phyloP scores from a whole-genome alignment of 1,284 basidiomycete species.

The Somion occarium region DNA sequence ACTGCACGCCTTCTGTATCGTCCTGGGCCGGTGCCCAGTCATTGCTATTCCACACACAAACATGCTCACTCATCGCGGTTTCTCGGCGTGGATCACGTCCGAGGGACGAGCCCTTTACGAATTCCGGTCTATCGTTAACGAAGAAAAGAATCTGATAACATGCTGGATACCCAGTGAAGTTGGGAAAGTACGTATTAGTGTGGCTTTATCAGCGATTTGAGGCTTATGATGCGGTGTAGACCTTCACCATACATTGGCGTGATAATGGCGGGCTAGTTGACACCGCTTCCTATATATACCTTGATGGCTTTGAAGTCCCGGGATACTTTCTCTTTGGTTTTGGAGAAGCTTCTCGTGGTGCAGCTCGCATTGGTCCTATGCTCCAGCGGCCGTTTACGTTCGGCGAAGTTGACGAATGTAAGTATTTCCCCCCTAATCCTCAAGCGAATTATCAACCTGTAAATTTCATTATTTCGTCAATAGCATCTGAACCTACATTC shows the following conservation, averaged over 20 bases:
- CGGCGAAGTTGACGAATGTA: slow-evolving; percentile 32
- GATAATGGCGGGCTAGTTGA: slow-evolving; percentile 49
- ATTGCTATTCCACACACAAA: neutral
- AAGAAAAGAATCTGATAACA: slow-evolving; percentile 37
- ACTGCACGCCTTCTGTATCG: neutral
- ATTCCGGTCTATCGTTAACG: slow-evolving; percentile 45
- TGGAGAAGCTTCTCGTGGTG: slow-evolving; percentile 43
- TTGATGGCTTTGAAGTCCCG: slow-evolving; percentile 56
- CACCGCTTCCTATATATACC: slow-evolving; percentile 50
- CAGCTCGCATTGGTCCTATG: slow-evolving; percentile 38
- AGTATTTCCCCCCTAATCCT: too few relatives aligned
- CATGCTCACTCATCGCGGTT: slow-evolving; percentile 54
- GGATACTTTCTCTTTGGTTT: slow-evolving; percentile 53
- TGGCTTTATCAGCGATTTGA: too few relatives aligned
- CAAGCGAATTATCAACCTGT: too few relatives aligned
- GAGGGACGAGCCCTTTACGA: slow-evolving; percentile 44
- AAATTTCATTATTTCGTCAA: too few relatives aligned
- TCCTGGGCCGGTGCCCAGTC: slow-evolving; percentile 1
- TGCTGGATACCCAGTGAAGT: slow-evolving; percentile 62
- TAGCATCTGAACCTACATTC: too few relatives aligned
- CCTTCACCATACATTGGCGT: slow-evolving; percentile 55
- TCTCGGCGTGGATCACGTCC: slow-evolving; percentile 61
- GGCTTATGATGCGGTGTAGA: slow-evolving; percentile 27
- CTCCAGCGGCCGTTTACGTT: slow-evolving; percentile 58
- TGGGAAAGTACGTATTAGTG: slow-evolving; percentile 40